phyloP scores from a whole-genome alignment of 495 filamentous ascomycete genomes.

The Trichoderma orchidacearum region DNA sequence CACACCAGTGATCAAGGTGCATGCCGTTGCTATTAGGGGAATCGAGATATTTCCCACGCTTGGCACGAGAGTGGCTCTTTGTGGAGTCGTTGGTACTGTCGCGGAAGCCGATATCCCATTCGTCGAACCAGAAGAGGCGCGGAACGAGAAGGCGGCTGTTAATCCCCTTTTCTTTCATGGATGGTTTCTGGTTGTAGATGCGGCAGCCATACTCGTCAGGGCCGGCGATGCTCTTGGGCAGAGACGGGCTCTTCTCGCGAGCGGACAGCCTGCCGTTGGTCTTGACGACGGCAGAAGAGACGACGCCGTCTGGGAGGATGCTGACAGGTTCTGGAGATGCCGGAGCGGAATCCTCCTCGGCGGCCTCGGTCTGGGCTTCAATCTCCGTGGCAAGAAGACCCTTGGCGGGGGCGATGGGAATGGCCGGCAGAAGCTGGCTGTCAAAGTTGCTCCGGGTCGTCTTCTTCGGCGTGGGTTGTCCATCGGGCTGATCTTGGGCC shows the following conservation, averaged over 20 bases:
- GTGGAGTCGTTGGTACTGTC: constrained; percentile 30
- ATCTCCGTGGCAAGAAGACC: constrained; percentile 28
- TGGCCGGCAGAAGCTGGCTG: constrained; percentile 9
- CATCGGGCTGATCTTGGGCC: constrained; percentile 24
- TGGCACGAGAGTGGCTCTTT: constrained; percentile 22
- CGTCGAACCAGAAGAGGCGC: constrained; percentile 19
- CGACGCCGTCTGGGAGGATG: constrained; percentile 7
- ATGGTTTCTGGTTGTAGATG: constrained; percentile 4
- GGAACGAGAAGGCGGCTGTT: constrained; percentile 32
- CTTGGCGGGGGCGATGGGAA: constrained; percentile 16
- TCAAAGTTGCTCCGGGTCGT: constrained; percentile 12
- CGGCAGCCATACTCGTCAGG: constrained; percentile 28
- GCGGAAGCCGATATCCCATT: constrained; percentile 34
- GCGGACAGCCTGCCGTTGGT: constrained; percentile 1
- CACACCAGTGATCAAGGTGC: constrained; percentile 26
- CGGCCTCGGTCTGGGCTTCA: constrained; percentile 18
- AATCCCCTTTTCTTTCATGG: constrained; percentile 12
- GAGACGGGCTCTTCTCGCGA: constrained; percentile 14
- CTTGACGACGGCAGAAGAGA: constrained; percentile 6
- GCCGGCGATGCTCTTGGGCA: constrained; percentile 22
- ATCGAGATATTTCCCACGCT: constrained; percentile 24
- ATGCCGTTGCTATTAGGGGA: constrained; percentile 25
- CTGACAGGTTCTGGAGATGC: constrained; percentile 15
- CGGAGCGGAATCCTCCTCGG: constrained; percentile 21
- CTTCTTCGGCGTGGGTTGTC: constrained; percentile 22